Evolutionary conservation across 345 rosid genomes (phyloP).

Genomic region (Pelargonium nanum): DNA sequence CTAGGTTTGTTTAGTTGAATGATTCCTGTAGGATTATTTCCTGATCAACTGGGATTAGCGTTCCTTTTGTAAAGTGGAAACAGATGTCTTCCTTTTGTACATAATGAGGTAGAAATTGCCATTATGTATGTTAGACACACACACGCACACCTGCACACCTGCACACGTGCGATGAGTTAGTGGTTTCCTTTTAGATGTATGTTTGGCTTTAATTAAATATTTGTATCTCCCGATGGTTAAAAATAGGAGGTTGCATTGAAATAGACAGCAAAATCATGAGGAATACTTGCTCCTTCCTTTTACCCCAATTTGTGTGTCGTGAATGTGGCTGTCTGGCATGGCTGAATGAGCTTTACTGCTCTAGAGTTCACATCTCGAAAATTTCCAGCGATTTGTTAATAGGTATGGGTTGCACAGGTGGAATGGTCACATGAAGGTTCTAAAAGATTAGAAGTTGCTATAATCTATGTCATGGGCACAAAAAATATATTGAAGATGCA

Average conservation of each 20-base stretch:
- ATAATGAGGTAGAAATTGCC: neutral
- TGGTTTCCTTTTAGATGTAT: neutral
- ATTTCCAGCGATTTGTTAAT: no score
- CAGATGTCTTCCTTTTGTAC: neutral
- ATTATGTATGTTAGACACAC: neutral
- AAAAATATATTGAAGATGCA: no score
- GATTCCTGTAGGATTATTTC: neutral
- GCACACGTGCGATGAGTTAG: neutral
- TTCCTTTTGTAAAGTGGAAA: neutral
- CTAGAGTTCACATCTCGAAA: neutral
- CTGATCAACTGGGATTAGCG: neutral
- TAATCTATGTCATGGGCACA: neutral
- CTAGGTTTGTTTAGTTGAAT: neutral
- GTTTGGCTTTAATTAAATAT: neutral
- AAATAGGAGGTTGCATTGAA: neutral
- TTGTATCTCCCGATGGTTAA: neutral
- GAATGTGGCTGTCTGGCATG: no score
- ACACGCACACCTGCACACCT: no score
- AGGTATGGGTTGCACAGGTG: neutral
- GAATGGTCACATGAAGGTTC: neutral
- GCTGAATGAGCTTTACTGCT: no score
- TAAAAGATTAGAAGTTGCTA: no score
- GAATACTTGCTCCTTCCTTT: no score
- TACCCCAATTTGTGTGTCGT: no score
- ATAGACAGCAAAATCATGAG: neutral